Evolutionary conservation across 2,329 filamentous ascomycete genomes (phyloP).

Genomic region (Verticillium tricorpus): DNA sequence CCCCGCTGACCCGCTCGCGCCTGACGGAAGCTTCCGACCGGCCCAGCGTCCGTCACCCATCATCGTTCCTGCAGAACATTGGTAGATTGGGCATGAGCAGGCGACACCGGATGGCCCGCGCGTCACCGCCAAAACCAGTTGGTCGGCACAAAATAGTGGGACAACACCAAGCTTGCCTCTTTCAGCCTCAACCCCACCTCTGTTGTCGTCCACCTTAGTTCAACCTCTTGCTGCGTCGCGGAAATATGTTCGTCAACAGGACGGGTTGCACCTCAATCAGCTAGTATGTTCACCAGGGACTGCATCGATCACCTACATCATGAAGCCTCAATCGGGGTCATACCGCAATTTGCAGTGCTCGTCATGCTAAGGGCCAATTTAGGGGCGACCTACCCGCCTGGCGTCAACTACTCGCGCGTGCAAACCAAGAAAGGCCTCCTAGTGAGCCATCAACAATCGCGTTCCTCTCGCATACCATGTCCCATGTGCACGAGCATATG

Average conservation of each 20-base stretch:
- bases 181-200: constrained; percentile 1
- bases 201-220: not conserved
- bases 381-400: not conserved
- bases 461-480: not conserved
- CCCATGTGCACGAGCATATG: not conserved
- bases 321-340: no score
- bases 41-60: not conserved
- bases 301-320: no score
- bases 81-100: not conserved
- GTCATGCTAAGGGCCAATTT: not conserved
- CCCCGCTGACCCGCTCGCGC: not conserved
- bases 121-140: not conserved
- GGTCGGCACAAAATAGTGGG: not conserved
- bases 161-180: not conserved
- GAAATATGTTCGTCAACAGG: not conserved
- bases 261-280: not conserved
- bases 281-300: no score
- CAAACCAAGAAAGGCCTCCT: not conserved
- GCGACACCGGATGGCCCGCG: not conserved
- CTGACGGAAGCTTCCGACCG: not conserved
- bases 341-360: no score
- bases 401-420: not conserved
- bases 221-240: not conserved
- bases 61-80: not conserved
- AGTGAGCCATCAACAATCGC: not conserved